phyloP scores from a whole-genome alignment of 2,329 filamentous ascomycete genomes.

The Lecanicillium sp. region DNA sequence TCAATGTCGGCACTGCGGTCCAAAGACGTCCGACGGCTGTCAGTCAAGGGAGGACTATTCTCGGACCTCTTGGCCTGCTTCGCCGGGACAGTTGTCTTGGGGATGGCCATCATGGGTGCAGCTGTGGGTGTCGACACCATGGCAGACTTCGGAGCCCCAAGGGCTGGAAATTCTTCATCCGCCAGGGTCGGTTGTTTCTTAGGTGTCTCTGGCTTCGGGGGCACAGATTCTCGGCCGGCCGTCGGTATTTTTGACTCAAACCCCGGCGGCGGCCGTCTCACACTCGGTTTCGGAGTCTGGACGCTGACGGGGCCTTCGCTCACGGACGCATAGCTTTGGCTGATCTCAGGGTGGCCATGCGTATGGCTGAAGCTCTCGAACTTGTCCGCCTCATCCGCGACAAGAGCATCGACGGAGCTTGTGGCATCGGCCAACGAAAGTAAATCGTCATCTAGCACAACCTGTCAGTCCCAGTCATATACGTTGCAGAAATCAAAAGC shows the following conservation, averaged over 20 bases:
- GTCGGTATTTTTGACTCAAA: conserved; percentile 15
- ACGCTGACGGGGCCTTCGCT: not conserved
- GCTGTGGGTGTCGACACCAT: conserved; percentile 29
- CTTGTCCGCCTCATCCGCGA: conserved; percentile 48
- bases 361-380: conserved; percentile 14
- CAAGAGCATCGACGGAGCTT: conserved; percentile 61
- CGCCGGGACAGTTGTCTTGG: conserved; percentile 29
- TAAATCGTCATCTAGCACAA: conserved; percentile 55
- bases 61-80: conserved; percentile 27
- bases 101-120: conserved; percentile 22
- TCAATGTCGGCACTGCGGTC: conserved; percentile 9
- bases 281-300: conserved; percentile 8
- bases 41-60: conserved; percentile 16
- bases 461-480: conserved; percentile 43
- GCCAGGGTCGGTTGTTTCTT: conserved; percentile 26
- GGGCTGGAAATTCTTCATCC: conserved; percentile 58
- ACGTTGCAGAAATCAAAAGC: conserved; percentile 18
- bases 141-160: conserved; percentile 40
- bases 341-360: conserved; percentile 3
- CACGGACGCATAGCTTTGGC: not conserved
- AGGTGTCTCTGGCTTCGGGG: conserved; percentile 20
- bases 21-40: conserved; percentile 17
- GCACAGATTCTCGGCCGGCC: not conserved
- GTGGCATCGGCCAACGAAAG: conserved; percentile 55
- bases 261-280: conserved; percentile 24